These are phyloP conservation scores for Thelonectria discophora DNA, from an alignment of 2,329 filamentous ascomycete species.

Conservation along the genomic window DNA sequence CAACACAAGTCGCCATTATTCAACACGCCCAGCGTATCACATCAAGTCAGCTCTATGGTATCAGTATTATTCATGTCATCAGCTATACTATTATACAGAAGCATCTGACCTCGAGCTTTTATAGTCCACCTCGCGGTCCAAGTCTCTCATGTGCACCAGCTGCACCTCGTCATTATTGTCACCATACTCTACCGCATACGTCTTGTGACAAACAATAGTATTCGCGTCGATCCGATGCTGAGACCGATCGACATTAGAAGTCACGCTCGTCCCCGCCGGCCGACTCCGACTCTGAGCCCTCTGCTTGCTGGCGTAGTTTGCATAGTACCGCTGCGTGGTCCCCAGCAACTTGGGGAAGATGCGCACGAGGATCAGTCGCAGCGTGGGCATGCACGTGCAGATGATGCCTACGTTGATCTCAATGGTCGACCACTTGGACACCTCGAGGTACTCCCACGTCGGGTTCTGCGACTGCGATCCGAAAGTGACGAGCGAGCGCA, in stretches of 20 bases:
- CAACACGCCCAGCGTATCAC: too few relatives aligned
- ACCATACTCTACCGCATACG: conserved; percentile 48
- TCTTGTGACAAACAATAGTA: conserved; percentile 47
- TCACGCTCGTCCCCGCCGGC: conserved; percentile 34
- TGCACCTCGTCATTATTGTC: conserved; percentile 44
- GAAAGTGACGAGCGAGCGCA: conserved; percentile 46
- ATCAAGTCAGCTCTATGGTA: neutral
- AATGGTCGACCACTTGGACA: conserved; percentile 49
- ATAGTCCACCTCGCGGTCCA: conserved; percentile 28
- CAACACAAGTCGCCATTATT: too few relatives aligned
- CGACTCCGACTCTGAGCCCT: conserved; percentile 22
- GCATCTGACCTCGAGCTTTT: conserved; percentile 28
- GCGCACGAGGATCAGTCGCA: conserved; percentile 48
- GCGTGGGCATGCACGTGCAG: conserved; percentile 50
- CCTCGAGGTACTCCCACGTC: conserved; percentile 48
- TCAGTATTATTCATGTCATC: neutral
- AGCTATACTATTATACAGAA: conserved; percentile 30
- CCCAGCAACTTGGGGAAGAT: conserved; percentile 50
- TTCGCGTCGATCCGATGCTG: conserved; percentile 31
- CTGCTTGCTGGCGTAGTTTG: conserved; percentile 34
- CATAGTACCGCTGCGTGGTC: conserved; percentile 44
- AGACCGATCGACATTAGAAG: conserved; percentile 38
- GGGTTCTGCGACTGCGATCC: conserved; percentile 42
- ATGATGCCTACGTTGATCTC: conserved; percentile 53
- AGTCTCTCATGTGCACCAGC: conserved; percentile 44